A percentile compares a stretch with the other conserved stretches of the same genome.
phyloP scores from a whole-genome alignment of 345 rosid species.

The Conringia planisiliqua region DNA sequence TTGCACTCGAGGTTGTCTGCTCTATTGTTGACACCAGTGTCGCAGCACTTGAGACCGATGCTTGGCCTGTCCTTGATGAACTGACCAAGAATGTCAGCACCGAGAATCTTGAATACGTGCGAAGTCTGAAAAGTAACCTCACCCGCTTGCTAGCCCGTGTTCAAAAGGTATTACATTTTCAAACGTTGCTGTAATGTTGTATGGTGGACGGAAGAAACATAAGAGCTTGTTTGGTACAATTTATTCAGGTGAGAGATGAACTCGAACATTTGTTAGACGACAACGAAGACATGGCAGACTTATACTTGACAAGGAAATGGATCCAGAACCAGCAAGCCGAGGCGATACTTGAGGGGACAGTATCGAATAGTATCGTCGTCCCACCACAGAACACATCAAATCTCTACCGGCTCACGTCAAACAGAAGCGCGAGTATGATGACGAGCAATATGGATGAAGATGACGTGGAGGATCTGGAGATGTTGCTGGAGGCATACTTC shows the following conservation, averaged over 20 bases:
- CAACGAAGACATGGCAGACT: constrained; percentile 80
- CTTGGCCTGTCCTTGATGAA: constrained; percentile 91
- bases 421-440: constrained; percentile 61
- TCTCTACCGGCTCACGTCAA: constrained; percentile 50
- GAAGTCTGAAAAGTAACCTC: constrained; percentile 84
- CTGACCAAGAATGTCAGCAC: constrained; percentile 84
- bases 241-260: constrained; percentile 78
- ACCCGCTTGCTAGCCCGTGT: constrained; percentile 87
- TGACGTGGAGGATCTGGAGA: constrained; percentile 87
- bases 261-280: constrained; percentile 83
- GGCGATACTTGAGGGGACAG: constrained; percentile 43
- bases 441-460: constrained; percentile 53
- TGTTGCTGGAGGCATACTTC: constrained; percentile 92
- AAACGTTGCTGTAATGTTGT: neutral
- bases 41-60: constrained; percentile 68
- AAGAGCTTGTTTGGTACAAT: neutral
- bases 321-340: constrained; percentile 72
- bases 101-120: constrained; percentile 88
- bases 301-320: constrained; percentile 78
- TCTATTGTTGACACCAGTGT: constrained; percentile 60
- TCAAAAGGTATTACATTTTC: constrained; percentile 54
- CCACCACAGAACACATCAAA: constrained; percentile 34
- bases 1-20: constrained; percentile 83
- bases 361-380: constrained; percentile 38
- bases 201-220: neutral